These are phyloP conservation scores for Pseudopediastrum boryanum DNA, from an alignment of 139 green algal genomes.

Conservation along the genomic window DNA sequence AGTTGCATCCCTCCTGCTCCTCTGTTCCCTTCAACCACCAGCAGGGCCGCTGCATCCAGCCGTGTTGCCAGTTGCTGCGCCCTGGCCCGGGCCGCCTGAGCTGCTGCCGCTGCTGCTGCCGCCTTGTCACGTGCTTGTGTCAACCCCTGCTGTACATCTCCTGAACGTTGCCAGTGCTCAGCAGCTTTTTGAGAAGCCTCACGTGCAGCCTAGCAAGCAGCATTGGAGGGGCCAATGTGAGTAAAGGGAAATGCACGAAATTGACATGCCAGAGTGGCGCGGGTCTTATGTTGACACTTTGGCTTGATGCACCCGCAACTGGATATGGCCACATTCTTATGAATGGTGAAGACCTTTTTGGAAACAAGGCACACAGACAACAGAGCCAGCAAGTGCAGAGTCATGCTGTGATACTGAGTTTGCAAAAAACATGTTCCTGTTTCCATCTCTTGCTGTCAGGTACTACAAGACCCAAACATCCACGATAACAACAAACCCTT, in stretches of 20 bases:
- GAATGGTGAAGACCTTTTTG: background rate
- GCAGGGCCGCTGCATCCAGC: slow-evolving; percentile 45
- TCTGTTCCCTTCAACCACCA: slow-evolving; percentile 24
- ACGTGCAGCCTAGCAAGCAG: slow-evolving; percentile 31
- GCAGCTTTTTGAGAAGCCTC: background rate
- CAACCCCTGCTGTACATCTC: slow-evolving; percentile 47
- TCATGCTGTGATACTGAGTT: background rate
- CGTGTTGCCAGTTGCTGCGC: slow-evolving; percentile 45
- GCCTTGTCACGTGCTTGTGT: slow-evolving; percentile 19
- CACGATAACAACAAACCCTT: background rate
- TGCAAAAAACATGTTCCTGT: background rate
- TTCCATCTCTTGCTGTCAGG: too few relatives aligned
- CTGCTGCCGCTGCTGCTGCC: slow-evolving; percentile 28
- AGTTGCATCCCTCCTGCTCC: slow-evolving; percentile 20
- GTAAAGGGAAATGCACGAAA: background rate
- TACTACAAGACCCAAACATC: background rate
- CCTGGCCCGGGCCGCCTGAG: slow-evolving; percentile 42
- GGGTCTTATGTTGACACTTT: background rate
- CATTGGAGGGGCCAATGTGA: background rate
- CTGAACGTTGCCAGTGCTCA: slow-evolving; percentile 49
- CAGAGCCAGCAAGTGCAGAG: background rate
- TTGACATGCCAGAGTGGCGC: background rate
- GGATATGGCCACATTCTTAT: background rate
- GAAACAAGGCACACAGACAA: background rate
- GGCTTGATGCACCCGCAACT: background rate